phyloP scores from a whole-genome alignment of 805 yeast genomes.

The Sugiyamaella smithiae region DNA sequence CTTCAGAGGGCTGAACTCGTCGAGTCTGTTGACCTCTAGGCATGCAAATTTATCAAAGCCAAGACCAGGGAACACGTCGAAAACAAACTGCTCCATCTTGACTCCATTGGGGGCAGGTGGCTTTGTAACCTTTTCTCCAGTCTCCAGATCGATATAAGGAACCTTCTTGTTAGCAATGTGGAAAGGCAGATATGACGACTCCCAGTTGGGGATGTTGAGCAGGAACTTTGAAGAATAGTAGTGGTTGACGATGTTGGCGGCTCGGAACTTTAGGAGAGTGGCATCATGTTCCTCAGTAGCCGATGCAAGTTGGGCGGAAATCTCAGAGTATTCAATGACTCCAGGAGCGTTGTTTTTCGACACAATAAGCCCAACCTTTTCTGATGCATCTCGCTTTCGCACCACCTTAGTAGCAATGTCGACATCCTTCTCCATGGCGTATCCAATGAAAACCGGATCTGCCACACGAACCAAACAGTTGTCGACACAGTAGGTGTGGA shows the following conservation, averaged over 20 bases:
- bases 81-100: slow-evolving; percentile 93
- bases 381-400: slow-evolving; percentile 82
- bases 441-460: slow-evolving; percentile 88
- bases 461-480: slow-evolving; percentile 89
- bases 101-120: slow-evolving; percentile 87
- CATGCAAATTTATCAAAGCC: slow-evolving; percentile 75
- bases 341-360: slow-evolving; percentile 59
- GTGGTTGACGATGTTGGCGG: slow-evolving; percentile 97
- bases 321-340: slow-evolving; percentile 94
- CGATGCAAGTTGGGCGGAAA: slow-evolving; percentile 67
- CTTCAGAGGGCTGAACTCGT: slow-evolving; percentile 92
- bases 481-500: slow-evolving; percentile 97
- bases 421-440: slow-evolving; percentile 62
- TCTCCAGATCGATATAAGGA: slow-evolving; percentile 49
- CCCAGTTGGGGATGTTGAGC: slow-evolving; percentile 61
- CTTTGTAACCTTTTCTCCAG: slow-evolving; percentile 44
- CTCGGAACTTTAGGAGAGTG: slow-evolving; percentile 64
- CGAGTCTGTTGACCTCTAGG: slow-evolving; percentile 79
- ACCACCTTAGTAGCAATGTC: slow-evolving; percentile 92
- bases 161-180: slow-evolving; percentile 94
- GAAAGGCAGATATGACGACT: slow-evolving; percentile 59
- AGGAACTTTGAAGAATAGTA: slow-evolving; percentile 84
- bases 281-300: slow-evolving; percentile 51
- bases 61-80: slow-evolving; percentile 88
- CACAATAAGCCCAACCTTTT: slow-evolving; percentile 90